Percentiles rank a stretch among this genome's conserved stretches.
Conservation (phyloP, 805 yeast genomes). For the Pichia ethanolica region DNA sequence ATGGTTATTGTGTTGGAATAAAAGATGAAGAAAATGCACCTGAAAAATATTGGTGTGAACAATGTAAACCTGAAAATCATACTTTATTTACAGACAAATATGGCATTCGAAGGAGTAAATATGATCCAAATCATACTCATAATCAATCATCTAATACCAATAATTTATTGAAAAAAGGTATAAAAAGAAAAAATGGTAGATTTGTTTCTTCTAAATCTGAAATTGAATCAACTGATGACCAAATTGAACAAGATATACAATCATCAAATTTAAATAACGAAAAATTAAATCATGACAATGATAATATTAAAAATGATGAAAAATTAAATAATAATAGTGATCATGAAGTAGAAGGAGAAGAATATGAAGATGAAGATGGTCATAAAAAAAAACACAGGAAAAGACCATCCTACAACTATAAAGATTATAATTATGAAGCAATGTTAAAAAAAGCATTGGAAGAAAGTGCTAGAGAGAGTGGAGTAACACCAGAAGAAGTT, state of each 20-base stretch:
- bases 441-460: conserved; percentile 40
- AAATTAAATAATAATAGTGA: too few relatives aligned
- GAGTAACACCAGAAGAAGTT: conserved; percentile 30
- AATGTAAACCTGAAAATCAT: conserved; percentile 82
- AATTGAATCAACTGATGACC: conserved; percentile 8
- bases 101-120: conserved; percentile 41
- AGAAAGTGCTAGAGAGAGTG: conserved; percentile 49
- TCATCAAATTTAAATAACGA: conserved; percentile 9
- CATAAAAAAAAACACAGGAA: conserved; percentile 7
- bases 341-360: not conserved
- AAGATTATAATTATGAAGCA: conserved; percentile 27
- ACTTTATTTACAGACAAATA: conserved; percentile 39
- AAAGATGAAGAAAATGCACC: conserved; percentile 69
- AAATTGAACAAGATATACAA: not conserved
- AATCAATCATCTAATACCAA: conserved; percentile 2
- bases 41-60: conserved; percentile 92
- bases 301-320: conserved; percentile 7
- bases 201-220: conserved; percentile 7
- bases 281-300: not conserved
- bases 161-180: not conserved
- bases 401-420: conserved; percentile 15
- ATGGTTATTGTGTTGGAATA: conserved; percentile 91
- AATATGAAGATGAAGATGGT: conserved; percentile 4
- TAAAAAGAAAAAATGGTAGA: conserved; percentile 22
- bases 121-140: conserved; percentile 32